Conservation (phyloP, 140 eudicot species). For the Anethum foeniculum region DNA sequence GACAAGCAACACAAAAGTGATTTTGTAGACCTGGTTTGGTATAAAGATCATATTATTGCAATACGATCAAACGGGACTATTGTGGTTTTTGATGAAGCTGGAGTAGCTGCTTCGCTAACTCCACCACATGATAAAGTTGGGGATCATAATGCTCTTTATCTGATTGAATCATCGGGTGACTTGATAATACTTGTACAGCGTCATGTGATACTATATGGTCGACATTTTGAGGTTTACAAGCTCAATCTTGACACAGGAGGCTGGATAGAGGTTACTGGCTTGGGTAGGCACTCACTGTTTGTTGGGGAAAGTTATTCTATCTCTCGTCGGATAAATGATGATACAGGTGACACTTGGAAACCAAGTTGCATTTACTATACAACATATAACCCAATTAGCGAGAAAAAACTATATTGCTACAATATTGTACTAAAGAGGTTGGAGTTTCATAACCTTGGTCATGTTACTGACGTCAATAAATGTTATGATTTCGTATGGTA, state of each 20-base stretch:
- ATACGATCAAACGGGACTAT: neutral
- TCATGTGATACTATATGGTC: neutral
- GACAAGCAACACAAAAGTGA: neutral
- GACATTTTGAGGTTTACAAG: conserved; percentile 7
- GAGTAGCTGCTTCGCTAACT: neutral
- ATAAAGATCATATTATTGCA: neutral
- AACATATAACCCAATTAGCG: conserved; percentile 1
- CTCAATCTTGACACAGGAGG: neutral
- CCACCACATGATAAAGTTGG: neutral
- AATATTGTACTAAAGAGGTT: neutral
- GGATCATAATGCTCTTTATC: conserved; percentile 6
- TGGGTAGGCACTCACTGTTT: conserved; percentile 3
- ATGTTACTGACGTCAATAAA: neutral
- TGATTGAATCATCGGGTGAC: conserved; percentile 1
- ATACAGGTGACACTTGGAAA: neutral
- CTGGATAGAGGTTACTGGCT: neutral
- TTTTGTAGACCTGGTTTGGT: neutral
- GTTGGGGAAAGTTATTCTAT: conserved; percentile 7
- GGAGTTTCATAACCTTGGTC: conserved; percentile 9
- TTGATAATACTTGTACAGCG: conserved; percentile 1
- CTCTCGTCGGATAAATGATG: neutral
- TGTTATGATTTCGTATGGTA: conserved; percentile 6
- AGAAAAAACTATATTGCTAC: neutral
- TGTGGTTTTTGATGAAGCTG: conserved; percentile 1
- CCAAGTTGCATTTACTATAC: conserved; percentile 1